A percentile compares a stretch with the other conserved stretches of the same genome.
phyloP scores from a whole-genome alignment of 2,329 filamentous ascomycete genomes.

The Dactylellina leptospora region DNA sequence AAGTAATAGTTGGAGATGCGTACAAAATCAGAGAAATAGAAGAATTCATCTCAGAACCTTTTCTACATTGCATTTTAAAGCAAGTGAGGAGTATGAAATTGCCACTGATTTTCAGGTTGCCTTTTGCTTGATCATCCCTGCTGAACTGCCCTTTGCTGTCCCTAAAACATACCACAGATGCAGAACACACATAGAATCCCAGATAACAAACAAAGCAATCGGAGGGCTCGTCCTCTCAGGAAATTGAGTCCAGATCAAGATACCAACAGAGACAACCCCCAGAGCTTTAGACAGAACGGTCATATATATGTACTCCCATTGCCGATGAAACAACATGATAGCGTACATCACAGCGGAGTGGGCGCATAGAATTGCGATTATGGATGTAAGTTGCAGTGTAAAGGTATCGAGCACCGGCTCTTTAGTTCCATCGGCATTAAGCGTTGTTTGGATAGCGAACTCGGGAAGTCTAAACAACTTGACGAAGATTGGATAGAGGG shows the following conservation, averaged over 20 bases:
- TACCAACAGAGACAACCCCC: conserved; percentile 27
- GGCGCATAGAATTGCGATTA: conserved; percentile 46
- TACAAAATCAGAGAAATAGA: too few relatives aligned
- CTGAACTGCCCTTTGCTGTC: conserved; percentile 42
- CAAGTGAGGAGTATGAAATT: not conserved
- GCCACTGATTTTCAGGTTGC: conserved; percentile 2
- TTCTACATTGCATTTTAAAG: too few relatives aligned
- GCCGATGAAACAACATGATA: conserved; percentile 33
- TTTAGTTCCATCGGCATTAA: conserved; percentile 21
- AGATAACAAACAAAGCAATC: conserved; percentile 47
- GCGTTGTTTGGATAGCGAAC: conserved; percentile 33
- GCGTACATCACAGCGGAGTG: conserved; percentile 45
- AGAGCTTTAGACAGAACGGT: conserved; percentile 41
- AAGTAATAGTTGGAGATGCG: not conserved
- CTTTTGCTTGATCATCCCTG: conserved; percentile 34
- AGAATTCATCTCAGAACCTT: too few relatives aligned
- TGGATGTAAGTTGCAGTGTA: conserved; percentile 38
- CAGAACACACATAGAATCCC: conserved; percentile 42
- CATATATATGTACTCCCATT: conserved; percentile 52
- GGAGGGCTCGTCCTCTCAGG: conserved; percentile 46
- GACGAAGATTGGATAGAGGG: conserved; percentile 45
- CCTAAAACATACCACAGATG: conserved; percentile 49
- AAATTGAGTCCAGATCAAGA: conserved; percentile 38
- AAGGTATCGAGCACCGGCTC: conserved; percentile 36
- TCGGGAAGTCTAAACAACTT: conserved; percentile 43